Evolutionary conservation across 768 basidiomycete genomes (phyloP), one percentile per base, ranked within the genome.

Genomic region (Auriscalpium vulgare): DNA sequence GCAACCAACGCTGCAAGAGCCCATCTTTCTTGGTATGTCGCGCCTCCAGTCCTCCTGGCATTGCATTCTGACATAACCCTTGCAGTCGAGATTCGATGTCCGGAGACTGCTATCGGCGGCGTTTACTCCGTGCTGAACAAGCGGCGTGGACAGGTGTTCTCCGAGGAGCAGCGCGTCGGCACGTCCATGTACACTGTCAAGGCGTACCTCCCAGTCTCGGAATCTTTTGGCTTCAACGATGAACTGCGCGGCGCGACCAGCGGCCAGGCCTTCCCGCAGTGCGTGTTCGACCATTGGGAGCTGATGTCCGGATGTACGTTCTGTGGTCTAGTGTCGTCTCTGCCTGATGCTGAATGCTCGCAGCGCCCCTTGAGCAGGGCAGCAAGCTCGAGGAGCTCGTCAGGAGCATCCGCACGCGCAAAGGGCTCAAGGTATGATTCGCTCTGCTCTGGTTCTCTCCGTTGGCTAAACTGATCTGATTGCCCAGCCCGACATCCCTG

Each of bases 181-280:
- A 99, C 97, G 16, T 95, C 97, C 60, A 97, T 97, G 93, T 95
- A 95, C 86, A 98, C 88, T 48, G 87, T 99, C 74, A 98, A 97
- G 82, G 94, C 94, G 21, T 93, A 92, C 79, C 79, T 94, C 44
- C 92, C 93, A 64, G 91, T 93, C 69, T 76, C 78, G 69, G 91
- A 92, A 74, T 93, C 90, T 16, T 95, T 97, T 76, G 95, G 95
- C 63, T 98, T 98, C 88, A 98, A 94, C 74, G 91, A 88, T 65
- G 94, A 91, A 66, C 85, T 99, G 55, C 89, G 95, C 63, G 83
- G 84, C 69, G 86, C 88, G 51, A 98, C 97, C 45, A 83, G 81
- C 68, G 97, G 97, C 51, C 95, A 99, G 78, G 97, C 97, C 62
- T 98, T 97, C 92, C 94, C 97, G 50, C 97, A 97, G 74, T 70